Percentiles rank a stretch among this genome's conserved stretches.
Evolutionary conservation across 2,329 filamentous ascomycete genomes (phyloP).

Genomic region (Penicillium sp.): DNA sequence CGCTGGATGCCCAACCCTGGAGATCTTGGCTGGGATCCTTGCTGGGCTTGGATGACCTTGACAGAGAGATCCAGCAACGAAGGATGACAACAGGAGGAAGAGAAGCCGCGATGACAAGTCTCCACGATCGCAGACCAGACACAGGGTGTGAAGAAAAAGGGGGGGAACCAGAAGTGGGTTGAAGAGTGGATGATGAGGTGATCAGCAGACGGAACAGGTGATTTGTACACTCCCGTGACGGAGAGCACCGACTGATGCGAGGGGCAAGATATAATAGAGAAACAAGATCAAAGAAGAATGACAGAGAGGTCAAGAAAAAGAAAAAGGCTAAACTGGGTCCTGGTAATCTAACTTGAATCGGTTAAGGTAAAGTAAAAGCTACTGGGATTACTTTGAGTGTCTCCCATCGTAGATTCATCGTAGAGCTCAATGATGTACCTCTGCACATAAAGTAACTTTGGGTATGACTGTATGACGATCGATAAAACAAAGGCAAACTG

Average conservation of each 20-base stretch:
- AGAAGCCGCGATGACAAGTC: background rate
- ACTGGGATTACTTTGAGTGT: background rate
- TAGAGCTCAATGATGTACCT: background rate
- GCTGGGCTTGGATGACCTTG: background rate
- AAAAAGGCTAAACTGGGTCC: background rate
- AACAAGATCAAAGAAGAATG: background rate
- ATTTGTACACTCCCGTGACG: slow-evolving; percentile 24
- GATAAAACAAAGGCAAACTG: background rate
- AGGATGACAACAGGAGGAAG: background rate
- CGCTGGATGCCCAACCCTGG: slow-evolving; percentile 23
- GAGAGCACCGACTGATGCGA: slow-evolving; percentile 4
- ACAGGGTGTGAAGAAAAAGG: background rate
- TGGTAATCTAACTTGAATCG: background rate
- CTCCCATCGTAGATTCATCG: background rate
- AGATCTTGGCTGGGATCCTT: background rate
- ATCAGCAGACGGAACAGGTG: slow-evolving; percentile 30
- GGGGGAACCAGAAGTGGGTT: background rate
- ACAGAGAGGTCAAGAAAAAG: background rate
- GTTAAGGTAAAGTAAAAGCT: background rate
- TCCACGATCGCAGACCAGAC: background rate
- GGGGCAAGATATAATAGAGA: background rate
- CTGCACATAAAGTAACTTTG: no score
- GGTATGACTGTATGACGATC: background rate
- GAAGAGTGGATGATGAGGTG: slow-evolving; percentile 22
- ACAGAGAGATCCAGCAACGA: background rate